Percentiles rank a stretch among this genome's conserved stretches.
These are phyloP conservation scores for Penicillium thymicola DNA, from an alignment of 2,329 filamentous ascomycete species.

Conservation along the genomic window DNA sequence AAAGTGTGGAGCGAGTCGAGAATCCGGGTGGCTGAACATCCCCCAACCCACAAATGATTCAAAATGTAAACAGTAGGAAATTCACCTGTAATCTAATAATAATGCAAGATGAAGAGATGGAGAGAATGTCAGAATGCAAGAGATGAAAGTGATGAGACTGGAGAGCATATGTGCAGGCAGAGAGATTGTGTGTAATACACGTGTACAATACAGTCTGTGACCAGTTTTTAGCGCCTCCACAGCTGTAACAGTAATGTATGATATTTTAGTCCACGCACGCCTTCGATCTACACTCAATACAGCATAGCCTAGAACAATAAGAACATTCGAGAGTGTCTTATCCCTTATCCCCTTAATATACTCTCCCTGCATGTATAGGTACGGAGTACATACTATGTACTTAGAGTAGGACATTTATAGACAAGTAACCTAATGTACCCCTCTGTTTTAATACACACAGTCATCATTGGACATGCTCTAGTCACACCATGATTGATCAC, in stretches of 20 bases:
- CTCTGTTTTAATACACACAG: neutral
- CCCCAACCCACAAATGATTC: slow-evolving; percentile 14
- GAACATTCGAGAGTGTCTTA: neutral
- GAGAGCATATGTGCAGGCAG: neutral
- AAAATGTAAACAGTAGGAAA: neutral
- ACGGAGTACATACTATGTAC: too few species aligned
- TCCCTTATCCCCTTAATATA: neutral
- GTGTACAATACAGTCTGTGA: slow-evolving; percentile 11
- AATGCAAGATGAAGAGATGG: neutral
- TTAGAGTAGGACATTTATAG: too few species aligned
- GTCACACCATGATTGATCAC: neutral
- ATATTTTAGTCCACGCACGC: slow-evolving; percentile 2
- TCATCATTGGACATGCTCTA: neutral
- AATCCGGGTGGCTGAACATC: slow-evolving; percentile 24
- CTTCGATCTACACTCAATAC: neutral
- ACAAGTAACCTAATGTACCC: too few species aligned
- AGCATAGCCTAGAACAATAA: neutral
- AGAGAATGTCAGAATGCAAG: slow-evolving; percentile 2
- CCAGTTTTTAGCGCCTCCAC: slow-evolving; percentile 1
- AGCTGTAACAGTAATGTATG: neutral
- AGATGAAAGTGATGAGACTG: neutral
- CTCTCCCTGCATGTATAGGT: too few species aligned
- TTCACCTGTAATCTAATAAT: neutral
- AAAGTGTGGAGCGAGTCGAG: slow-evolving; percentile 20
- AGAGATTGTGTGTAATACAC: slow-evolving; percentile 19